phyloP scores from a whole-genome alignment of 805 yeast species.

The Kodamaea jinghongensis region DNA sequence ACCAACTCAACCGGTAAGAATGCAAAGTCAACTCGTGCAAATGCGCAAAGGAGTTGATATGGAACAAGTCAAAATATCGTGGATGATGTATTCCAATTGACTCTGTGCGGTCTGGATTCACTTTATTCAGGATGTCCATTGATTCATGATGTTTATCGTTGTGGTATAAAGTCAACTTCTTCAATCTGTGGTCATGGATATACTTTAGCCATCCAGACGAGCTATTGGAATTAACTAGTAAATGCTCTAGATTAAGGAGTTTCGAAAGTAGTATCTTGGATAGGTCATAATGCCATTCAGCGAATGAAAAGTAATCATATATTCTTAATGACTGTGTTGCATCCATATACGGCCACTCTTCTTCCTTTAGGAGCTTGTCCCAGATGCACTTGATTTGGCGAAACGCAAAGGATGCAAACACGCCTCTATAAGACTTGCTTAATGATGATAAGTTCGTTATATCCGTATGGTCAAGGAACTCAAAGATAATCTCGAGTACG shows the following conservation, averaged over 20 bases:
- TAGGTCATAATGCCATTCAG: slow-evolving; percentile 37
- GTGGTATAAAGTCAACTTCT: slow-evolving; percentile 24
- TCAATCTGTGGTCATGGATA: slow-evolving; percentile 19
- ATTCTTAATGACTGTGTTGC: slow-evolving; percentile 22
- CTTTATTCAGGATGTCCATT: slow-evolving; percentile 6
- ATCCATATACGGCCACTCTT: slow-evolving; percentile 1
- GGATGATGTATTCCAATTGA: slow-evolving; percentile 13
- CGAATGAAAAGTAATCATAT: slow-evolving; percentile 29
- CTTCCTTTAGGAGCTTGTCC: slow-evolving; percentile 17
- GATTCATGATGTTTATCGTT: slow-evolving; percentile 21
- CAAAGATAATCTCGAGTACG: slow-evolving; percentile 9
- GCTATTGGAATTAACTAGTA: slow-evolving; percentile 31
- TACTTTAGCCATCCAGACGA: slow-evolving; percentile 45
- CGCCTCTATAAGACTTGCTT: slow-evolving; percentile 16
- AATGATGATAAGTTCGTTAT: slow-evolving; percentile 16
- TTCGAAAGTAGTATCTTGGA: slow-evolving; percentile 17
- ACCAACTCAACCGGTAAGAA: slow-evolving; percentile 46
- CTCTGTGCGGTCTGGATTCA: slow-evolving; percentile 4
- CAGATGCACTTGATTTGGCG: slow-evolving; percentile 24
- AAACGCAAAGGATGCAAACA: slow-evolving; percentile 19
- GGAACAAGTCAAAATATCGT: slow-evolving; percentile 43
- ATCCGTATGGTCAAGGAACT: slow-evolving; percentile 9
- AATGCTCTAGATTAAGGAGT: slow-evolving; percentile 22
- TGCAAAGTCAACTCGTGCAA: slow-evolving; percentile 34
- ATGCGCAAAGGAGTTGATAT: slow-evolving; percentile 35